Percentiles rank a stretch among this genome's conserved stretches.
Evolutionary conservation across 371 early-diverging fungal species (phyloP).

Genomic region (Apophysomyces sp.): DNA sequence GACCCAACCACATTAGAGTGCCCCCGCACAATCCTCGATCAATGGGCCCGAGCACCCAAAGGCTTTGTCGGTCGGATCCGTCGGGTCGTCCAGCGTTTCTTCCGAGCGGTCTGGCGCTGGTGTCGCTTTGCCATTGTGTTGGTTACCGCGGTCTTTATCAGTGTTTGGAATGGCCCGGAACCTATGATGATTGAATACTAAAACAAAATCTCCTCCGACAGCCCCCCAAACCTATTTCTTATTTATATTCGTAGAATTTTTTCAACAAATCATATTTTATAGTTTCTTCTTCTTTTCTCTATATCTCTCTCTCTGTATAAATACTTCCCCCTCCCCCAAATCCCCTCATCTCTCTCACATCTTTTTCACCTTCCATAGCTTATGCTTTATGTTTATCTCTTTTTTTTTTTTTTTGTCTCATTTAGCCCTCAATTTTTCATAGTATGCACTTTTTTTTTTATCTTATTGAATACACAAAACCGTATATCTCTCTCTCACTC

Average conservation of each 20-base stretch:
- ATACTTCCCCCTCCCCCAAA: neutral
- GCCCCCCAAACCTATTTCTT: neutral
- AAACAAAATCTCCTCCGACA: conserved; percentile 8
- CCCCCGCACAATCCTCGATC: conserved; percentile 3
- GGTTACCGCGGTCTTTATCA: conserved; percentile 57
- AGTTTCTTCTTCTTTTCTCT: neutral
- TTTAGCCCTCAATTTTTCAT: too few species aligned
- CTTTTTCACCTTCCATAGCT: neutral
- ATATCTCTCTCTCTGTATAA: neutral
- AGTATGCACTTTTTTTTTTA: too few species aligned
- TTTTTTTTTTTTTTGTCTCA: neutral
- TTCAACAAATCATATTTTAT: neutral
- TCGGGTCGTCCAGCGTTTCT: conserved; percentile 31
- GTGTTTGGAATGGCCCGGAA: conserved; percentile 60
- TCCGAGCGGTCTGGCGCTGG: conserved; percentile 62
- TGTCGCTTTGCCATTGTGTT: conserved; percentile 61
- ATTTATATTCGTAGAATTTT: neutral
- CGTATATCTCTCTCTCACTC: too few species aligned
- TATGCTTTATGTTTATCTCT: neutral
- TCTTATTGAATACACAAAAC: too few species aligned
- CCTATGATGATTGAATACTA: conserved; percentile 33
- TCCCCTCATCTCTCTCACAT: neutral
- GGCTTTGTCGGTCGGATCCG: conserved; percentile 33
- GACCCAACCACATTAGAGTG: neutral
- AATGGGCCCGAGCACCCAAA: conserved; percentile 9